These are phyloP conservation scores for Ceratocystis cubensis DNA, from an alignment of 2,329 filamentous ascomycete genomes.

Conservation along the genomic window DNA sequence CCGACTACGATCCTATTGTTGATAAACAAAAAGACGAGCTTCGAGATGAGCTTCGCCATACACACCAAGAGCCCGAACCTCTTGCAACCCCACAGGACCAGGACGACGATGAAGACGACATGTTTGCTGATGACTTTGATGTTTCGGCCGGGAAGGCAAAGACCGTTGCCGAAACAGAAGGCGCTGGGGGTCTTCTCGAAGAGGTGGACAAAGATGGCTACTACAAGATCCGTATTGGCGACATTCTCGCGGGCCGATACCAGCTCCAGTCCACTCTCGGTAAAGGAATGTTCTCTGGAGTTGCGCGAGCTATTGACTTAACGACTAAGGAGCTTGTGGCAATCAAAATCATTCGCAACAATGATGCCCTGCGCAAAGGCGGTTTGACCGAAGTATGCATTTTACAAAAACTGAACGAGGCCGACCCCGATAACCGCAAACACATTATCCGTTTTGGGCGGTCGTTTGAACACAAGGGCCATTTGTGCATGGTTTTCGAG, in stretches of 20 bases:
- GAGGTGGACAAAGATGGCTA: constrained; percentile 93
- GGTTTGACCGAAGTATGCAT: constrained; percentile 93
- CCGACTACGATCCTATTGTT: constrained; percentile 78
- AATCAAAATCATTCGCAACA: constrained; percentile 96
- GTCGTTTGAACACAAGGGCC: constrained; percentile 84
- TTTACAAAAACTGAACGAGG: constrained; percentile 69
- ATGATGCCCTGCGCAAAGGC: constrained; percentile 82
- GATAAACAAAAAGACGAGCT: constrained; percentile 78
- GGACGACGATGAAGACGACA: constrained; percentile 63
- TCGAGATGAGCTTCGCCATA: constrained; percentile 51
- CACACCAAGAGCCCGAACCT: background rate
- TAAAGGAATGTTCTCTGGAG: constrained; percentile 91
- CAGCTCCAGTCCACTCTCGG: constrained; percentile 78
- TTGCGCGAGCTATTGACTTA: constrained; percentile 76
- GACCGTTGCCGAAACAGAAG: constrained; percentile 23
- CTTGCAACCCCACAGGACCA: constrained; percentile 24
- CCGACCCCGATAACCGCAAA: constrained; percentile 79
- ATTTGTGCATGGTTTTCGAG: constrained; percentile 95
- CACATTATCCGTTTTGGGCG: constrained; percentile 82
- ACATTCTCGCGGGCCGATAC: constrained; percentile 79
- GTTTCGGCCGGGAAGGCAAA: constrained; percentile 31
- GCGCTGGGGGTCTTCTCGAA: constrained; percentile 66
- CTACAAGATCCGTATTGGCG: constrained; percentile 87
- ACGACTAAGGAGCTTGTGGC: constrained; percentile 67
- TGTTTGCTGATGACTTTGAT: constrained; percentile 77